Evolutionary conservation across 2,329 filamentous ascomycete genomes (phyloP), one percentile per base, ranked within the genome.

Genomic region (Hymenoscyphus fructigenus): DNA sequence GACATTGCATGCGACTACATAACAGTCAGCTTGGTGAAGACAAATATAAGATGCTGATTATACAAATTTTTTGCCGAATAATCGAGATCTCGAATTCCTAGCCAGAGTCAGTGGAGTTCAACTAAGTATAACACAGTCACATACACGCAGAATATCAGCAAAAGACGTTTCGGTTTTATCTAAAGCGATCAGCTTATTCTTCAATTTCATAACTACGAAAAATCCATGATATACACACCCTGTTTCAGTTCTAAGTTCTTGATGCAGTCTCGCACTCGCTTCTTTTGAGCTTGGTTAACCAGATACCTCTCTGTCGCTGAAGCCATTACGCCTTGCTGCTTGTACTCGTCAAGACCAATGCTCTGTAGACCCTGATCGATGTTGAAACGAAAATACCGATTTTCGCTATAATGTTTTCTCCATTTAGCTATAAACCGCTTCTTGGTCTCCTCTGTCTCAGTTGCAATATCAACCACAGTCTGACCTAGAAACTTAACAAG

Each of bases 331-430:
- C 68, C 67, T 53, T 68, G 38, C 36, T 70, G 62, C 57, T 70
- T 67, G 60, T 70, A 71, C 64, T 75, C 69, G 28, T 68, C 69
- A 29, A 75, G 61, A 12, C 70, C 68, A 55, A 76, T 67, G 56
- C 65, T 65, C 63, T 74, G 68, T 15, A 77, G 65, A 0, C 75
- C 75, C 59, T 76, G 72, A 23, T 74, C 68, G 14, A 77, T 74
- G 67, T 76, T 76, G 57, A 77, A 76, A 1, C 75, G 74, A 61
- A 75, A 76, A 62, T 75, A 76, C n/a, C 74, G 70, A 2, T 71
- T 72, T 41, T 69, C 66, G 55, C 73, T 72, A 53, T 66, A 70
- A 60, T 73, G 67, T 34, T 69, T 66, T 26, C 61, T 32, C 72
- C 70, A 75, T n/a, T 70, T 66, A 2, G 67, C 68, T 60, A 72